These are phyloP conservation scores for Austroboletus eburneus DNA, from an alignment of 768 basidiomycete species.

Conservation along the genomic window DNA sequence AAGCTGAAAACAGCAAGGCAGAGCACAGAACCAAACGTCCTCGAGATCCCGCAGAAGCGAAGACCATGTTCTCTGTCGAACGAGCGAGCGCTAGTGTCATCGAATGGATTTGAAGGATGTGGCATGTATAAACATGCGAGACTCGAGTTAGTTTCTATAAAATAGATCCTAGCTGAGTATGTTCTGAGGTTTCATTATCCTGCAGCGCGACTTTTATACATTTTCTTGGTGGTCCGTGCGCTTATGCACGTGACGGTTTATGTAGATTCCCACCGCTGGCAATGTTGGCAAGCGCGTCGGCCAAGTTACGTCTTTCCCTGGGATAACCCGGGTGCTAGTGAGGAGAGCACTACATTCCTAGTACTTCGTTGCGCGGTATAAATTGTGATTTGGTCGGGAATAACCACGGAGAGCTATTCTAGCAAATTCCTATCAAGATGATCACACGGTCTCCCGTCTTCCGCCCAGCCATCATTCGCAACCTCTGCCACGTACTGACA, in stretches of 20 bases:
- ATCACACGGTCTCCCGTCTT: conserved; percentile 3
- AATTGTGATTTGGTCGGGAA: too few species aligned
- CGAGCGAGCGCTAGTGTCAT: conserved; percentile 64
- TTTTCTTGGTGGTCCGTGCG: conserved; percentile 34
- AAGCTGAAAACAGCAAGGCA: conserved; percentile 25
- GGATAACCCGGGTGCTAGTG: too few species aligned
- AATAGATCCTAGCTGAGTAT: conserved; percentile 82
- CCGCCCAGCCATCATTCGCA: neutral
- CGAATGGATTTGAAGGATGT: conserved; percentile 66
- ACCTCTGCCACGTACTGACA: conserved; percentile 9
- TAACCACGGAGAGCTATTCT: too few species aligned
- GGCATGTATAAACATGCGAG: conserved; percentile 78
- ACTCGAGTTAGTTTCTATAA: conserved; percentile 76
- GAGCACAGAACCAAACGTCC: conserved; percentile 53
- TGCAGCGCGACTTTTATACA: conserved; percentile 30
- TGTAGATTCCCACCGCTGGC: too few species aligned
- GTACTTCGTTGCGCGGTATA: too few species aligned
- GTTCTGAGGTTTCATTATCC: conserved; percentile 47
- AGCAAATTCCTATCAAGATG: neutral
- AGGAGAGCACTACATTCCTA: too few species aligned
- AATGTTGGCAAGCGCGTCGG: too few species aligned
- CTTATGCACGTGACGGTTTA: conserved; percentile 23
- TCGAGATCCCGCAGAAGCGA: conserved; percentile 42
- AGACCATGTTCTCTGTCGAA: conserved; percentile 62
- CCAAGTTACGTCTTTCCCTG: too few species aligned